Base-by-base conservation (phyloP, 129 eudicot genomes). In the Artemisia annua region DNA sequence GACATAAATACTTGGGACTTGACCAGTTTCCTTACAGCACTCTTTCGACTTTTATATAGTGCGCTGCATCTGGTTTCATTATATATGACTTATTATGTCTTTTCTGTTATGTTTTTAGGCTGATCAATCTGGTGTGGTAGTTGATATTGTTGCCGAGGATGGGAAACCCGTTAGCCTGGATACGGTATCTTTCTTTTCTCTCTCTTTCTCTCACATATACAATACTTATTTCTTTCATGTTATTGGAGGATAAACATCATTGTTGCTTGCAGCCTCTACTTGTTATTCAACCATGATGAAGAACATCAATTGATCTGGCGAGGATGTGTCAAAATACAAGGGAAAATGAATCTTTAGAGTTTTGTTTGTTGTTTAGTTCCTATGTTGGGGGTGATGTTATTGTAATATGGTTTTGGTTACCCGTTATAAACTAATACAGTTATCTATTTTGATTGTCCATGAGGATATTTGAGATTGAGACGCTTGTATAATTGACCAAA, bases 91-190 rank as follows among this genome's bases (percentile, higher is more conserved):
- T 63, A 1, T 0, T 48, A 54, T 43, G 2, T 17, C 32, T 22
- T 9, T 50, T 80, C 19, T 66, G 50, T 55, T 76, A 57, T 74
- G 55, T 26, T 9, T 57, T 46, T 60, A 46, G 68, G 43, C 59
- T 76, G 97, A 88, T 78, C 80, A 81, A 66, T 74, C 91, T 75
- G 97, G 97, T 66, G 88, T 95, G 1, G 18, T 91, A 60, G 85
- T 78, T 43, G 97, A 91, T 73, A 78, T 91, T 58, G 80, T 88
- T 72, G 92, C 75, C 20, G 97, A 91, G 32, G 97, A 91, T 44
- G 97, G 82, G 48, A 91, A 91, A 64, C 89, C 97, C 26, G 95
- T 91, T 60, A 91, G 97, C 73, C 77, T 88, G 44, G 95, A 88
- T 70, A 75, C 83, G 69, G 69, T 63, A 63, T 56, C 17, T 9